These are phyloP conservation scores for Akanthomyces muscarius DNA, from an alignment of 2,329 filamentous ascomycete genomes.

Conservation along the genomic window DNA sequence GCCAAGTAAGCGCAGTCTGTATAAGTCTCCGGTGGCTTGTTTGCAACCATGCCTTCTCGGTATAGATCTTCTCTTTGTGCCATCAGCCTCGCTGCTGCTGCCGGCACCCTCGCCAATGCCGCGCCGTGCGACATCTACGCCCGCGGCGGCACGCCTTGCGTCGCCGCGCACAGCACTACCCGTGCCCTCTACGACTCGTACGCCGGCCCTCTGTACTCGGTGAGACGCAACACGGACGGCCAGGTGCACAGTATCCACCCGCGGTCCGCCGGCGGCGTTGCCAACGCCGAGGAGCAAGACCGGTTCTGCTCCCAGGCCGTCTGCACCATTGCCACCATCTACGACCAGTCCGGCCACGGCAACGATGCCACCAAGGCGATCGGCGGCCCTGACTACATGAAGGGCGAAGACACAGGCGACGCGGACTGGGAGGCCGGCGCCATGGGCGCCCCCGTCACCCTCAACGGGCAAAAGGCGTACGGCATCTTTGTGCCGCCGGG, in stretches of 20 bases:
- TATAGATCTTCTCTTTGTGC: constrained; percentile 18
- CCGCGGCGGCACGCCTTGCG: constrained; percentile 53
- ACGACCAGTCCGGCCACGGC: constrained; percentile 59
- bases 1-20: not conserved
- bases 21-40: not conserved
- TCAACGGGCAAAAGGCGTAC: constrained; percentile 59
- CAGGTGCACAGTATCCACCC: constrained; percentile 46
- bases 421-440: constrained; percentile 58
- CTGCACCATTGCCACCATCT: constrained; percentile 60
- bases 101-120: constrained; percentile 40
- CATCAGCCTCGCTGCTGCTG: constrained; percentile 31
- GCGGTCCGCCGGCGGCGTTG: constrained; percentile 55
- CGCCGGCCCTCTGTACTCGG: constrained; percentile 53
- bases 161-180: constrained; percentile 60
- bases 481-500: constrained; percentile 60
- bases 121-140: constrained; percentile 59
- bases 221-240: constrained; percentile 47
- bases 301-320: constrained; percentile 57
- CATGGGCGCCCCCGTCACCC: constrained; percentile 55
- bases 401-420: constrained; percentile 26
- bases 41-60: not conserved
- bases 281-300: constrained; percentile 58
- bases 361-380: constrained; percentile 60
- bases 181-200: constrained; percentile 55
- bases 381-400: constrained; percentile 46